Conservation (phyloP, 495 filamentous ascomycete species). For the Aspergillus cavernicola region DNA sequence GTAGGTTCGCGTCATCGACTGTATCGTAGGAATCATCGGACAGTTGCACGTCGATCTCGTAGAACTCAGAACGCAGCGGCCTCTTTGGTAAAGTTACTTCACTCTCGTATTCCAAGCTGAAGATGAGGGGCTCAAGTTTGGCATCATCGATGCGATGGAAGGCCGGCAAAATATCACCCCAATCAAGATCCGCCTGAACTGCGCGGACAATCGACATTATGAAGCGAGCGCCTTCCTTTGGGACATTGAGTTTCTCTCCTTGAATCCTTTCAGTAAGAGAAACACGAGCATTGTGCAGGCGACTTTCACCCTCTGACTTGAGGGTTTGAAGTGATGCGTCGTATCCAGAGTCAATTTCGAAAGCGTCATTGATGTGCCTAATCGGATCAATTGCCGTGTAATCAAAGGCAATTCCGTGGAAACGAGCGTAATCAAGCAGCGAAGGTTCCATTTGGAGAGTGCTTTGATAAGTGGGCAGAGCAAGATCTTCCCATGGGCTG, state of each 20-base stretch:
- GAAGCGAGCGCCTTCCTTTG: slow-evolving; percentile 21
- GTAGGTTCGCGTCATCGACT: slow-evolving; percentile 14
- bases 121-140: slow-evolving; percentile 50
- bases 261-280: slow-evolving; percentile 9
- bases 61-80: background rate
- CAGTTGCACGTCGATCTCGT: slow-evolving; percentile 35
- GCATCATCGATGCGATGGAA: slow-evolving; percentile 25
- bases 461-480: too few relatives aligned
- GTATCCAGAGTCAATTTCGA: background rate
- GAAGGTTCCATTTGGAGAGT: slow-evolving; percentile 20
- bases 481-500: background rate
- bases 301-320: background rate
- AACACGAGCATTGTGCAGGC: background rate
- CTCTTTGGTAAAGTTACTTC: slow-evolving; percentile 27
- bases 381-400: slow-evolving; percentile 25
- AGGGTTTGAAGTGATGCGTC: background rate
- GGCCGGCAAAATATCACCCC: slow-evolving; percentile 28
- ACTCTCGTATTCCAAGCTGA: slow-evolving; percentile 45
- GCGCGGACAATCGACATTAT: slow-evolving; percentile 21
- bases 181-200: slow-evolving; percentile 6
- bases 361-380: slow-evolving; percentile 8
- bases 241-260: slow-evolving; percentile 20
- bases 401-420: slow-evolving; percentile 32
- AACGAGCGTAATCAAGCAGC: slow-evolving; percentile 42
- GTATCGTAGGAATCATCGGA: background rate